These are phyloP conservation scores for Chernovozyma sophiae-reginae DNA, from an alignment of 1,139 yeast genomes.

Conservation along the genomic window DNA sequence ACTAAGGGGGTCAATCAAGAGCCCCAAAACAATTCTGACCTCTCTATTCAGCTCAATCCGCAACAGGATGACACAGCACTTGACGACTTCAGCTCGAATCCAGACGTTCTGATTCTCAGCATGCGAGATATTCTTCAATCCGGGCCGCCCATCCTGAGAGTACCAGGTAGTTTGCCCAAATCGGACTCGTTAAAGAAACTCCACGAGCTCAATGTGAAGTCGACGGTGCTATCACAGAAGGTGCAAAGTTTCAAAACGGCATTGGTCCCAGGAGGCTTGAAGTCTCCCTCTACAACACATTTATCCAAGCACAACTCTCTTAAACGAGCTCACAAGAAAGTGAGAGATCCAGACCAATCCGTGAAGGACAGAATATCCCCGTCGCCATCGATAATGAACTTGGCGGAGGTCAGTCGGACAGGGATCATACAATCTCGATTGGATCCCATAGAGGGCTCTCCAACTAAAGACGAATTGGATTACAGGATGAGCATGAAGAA, in stretches of 20 bases:
- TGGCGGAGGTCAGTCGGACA: slow-evolving; percentile 2
- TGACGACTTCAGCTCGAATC: slow-evolving; percentile 11
- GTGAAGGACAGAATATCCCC: slow-evolving; percentile 5
- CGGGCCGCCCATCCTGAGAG: slow-evolving; percentile 26
- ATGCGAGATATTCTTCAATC: slow-evolving; percentile 28
- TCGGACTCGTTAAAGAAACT: slow-evolving; percentile 22
- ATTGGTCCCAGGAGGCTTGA: slow-evolving; percentile 12
- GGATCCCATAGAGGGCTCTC: neutral
- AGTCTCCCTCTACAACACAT: slow-evolving; percentile 25
- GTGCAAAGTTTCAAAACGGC: slow-evolving; percentile 14
- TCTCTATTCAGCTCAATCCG: neutral
- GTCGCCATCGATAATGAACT: slow-evolving; percentile 10
- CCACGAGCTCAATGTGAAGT: slow-evolving; percentile 14
- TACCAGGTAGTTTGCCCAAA: slow-evolving; percentile 15
- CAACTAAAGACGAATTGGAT: neutral
- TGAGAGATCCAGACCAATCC: neutral
- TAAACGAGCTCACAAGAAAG: neutral
- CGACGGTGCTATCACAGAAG: slow-evolving; percentile 14
- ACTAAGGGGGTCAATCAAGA: too few relatives aligned
- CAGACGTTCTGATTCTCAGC: slow-evolving; percentile 26
- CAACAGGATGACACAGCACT: too few relatives aligned
- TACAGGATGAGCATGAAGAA: neutral
- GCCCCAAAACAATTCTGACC: neutral
- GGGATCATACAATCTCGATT: neutral
- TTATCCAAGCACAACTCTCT: slow-evolving; percentile 10